Percentiles rank a stretch among this genome's conserved stretches.
phyloP scores from a whole-genome alignment of 2,329 filamentous ascomycete species.

The Pseudocercospora macadamiae region DNA sequence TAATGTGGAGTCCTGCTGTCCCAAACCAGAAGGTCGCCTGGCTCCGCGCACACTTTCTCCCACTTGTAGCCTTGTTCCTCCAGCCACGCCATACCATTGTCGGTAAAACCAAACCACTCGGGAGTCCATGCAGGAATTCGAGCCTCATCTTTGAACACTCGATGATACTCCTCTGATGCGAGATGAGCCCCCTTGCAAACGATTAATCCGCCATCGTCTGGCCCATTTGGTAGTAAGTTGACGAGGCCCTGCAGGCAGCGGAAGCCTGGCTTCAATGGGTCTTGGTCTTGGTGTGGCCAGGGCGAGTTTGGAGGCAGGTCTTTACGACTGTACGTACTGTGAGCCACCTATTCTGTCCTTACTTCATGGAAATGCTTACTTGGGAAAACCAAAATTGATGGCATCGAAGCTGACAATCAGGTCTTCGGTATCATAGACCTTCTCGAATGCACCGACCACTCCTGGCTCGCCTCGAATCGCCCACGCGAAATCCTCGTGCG shows the following conservation, averaged over 20 bases:
- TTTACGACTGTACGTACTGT: too few species aligned
- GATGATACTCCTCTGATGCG: constrained; percentile 40
- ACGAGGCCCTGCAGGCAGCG: constrained; percentile 57
- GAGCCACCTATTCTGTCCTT: too few species aligned
- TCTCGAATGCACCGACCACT: constrained; percentile 51
- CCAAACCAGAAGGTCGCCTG: constrained; percentile 35
- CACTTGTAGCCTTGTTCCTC: constrained; percentile 27
- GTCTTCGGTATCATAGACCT: constrained; percentile 51
- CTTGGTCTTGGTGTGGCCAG: constrained; percentile 54
- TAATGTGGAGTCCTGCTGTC: constrained; percentile 36
- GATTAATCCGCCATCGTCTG: constrained; percentile 44
- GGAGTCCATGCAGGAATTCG: constrained; percentile 37
- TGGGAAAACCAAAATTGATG: constrained; percentile 49
- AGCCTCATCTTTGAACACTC: constrained; percentile 30
- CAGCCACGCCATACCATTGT: constrained; percentile 38
- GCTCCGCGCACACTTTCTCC: constrained; percentile 33
- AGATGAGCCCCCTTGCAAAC: constrained; percentile 39
- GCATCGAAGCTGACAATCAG: constrained; percentile 56
- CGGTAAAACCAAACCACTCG: constrained; percentile 42
- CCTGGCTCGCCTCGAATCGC: constrained; percentile 53
- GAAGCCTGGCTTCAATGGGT: constrained; percentile 51
- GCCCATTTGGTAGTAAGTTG: constrained; percentile 46
- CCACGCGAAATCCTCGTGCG: constrained; percentile 56
- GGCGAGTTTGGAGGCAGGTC: constrained; percentile 45
- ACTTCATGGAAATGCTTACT: too few species aligned